Percentiles rank a stretch among this genome's conserved stretches.
Conservation (phyloP, 2,329 filamentous ascomycete genomes). For the Xylariaceae sp. region DNA sequence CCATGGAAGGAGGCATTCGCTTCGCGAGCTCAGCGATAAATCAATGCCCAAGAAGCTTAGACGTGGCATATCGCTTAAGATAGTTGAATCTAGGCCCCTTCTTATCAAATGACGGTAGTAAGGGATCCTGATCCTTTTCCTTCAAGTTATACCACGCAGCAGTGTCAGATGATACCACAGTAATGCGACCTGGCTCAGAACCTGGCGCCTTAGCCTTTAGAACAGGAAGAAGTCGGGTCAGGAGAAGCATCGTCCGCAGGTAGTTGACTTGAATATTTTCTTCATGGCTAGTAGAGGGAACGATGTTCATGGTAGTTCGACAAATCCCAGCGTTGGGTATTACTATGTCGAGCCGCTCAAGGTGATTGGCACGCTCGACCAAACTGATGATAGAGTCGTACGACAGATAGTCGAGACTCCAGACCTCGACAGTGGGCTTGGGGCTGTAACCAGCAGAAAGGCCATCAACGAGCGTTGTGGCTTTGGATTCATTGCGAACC, state of each 20-base stretch:
- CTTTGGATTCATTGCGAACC: constrained; percentile 19
- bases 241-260: constrained; percentile 56
- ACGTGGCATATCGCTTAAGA: constrained; percentile 25
- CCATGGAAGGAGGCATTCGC: constrained; percentile 31
- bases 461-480: neutral
- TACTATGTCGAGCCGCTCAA: constrained; percentile 18
- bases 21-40: constrained; percentile 40
- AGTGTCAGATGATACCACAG: constrained; percentile 38
- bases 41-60: constrained; percentile 40
- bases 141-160: constrained; percentile 32
- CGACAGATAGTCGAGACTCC: constrained; percentile 20
- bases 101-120: constrained; percentile 28
- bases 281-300: constrained; percentile 45
- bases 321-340: constrained; percentile 42
- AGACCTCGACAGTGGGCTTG: constrained; percentile 15
- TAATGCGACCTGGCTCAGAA: constrained; percentile 23
- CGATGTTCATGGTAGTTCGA: constrained; percentile 27
- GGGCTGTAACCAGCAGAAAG: neutral
- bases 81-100: constrained; percentile 11
- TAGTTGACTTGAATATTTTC: constrained; percentile 57
- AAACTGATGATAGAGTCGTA: constrained; percentile 27
- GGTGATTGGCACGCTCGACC: constrained; percentile 1
- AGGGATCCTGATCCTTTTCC: constrained; percentile 17
- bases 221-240: constrained; percentile 53
- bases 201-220: constrained; percentile 44